Conservation (phyloP, 2,329 filamentous ascomycete species). For the Colletotrichum costaricense region DNA sequence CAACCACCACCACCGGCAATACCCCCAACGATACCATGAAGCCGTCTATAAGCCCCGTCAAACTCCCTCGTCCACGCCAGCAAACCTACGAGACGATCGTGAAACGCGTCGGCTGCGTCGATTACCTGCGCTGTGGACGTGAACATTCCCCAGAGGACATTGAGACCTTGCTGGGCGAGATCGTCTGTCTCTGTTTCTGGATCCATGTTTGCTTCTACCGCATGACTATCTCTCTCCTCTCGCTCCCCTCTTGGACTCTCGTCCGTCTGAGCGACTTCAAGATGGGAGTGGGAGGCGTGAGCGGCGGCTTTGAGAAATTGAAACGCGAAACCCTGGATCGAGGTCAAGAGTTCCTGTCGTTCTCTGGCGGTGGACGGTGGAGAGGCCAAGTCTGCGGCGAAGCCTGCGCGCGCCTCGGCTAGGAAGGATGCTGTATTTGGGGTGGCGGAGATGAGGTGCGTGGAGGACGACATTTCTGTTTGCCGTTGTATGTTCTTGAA, state of each 20-base stretch:
- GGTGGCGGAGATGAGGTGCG: too few relatives aligned
- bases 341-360: background rate
- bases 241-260: background rate
- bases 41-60: background rate
- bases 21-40: background rate
- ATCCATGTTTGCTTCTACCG: background rate
- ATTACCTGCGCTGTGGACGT: background rate
- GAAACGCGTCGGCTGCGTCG: background rate
- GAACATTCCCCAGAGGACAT: constrained; percentile 2
- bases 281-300: background rate
- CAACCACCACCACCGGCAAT: too few relatives aligned
- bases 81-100: background rate
- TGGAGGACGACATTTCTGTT: background rate
- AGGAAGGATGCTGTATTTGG: background rate
- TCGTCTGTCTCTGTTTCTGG: background rate
- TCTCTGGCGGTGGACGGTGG: background rate
- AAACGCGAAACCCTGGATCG: constrained; percentile 12
- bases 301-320: background rate
- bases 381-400: background rate
- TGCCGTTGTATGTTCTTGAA: background rate
- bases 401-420: background rate
- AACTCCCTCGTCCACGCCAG: background rate
- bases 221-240: accelerated
- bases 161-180: background rate
- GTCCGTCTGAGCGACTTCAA: background rate